Conservation (phyloP, 176 grass and related monocot genomes). For the Hsuehochloa calcarea region DNA sequence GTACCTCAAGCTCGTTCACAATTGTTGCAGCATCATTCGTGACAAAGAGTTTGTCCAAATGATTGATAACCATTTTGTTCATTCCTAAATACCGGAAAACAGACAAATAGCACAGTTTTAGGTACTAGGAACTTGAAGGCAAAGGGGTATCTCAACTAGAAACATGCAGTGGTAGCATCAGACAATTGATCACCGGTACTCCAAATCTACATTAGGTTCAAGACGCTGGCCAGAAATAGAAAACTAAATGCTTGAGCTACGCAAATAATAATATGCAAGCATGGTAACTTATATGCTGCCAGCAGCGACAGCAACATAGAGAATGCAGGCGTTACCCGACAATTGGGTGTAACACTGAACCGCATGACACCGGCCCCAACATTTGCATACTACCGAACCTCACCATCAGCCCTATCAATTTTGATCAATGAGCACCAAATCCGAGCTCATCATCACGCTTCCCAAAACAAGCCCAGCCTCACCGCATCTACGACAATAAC, state of each 20-base stretch:
- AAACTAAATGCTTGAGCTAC: not conserved
- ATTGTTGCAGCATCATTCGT: constrained; percentile 86
- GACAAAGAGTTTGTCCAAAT: constrained; percentile 86
- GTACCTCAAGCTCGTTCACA: constrained; percentile 82
- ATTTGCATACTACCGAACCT: not conserved
- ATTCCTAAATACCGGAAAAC: constrained; percentile 46
- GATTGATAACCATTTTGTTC: constrained; percentile 98
- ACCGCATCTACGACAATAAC: not conserved
- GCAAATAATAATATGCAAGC: not conserved
- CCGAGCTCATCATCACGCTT: not conserved
- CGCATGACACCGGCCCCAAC: not conserved
- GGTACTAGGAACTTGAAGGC: not conserved
- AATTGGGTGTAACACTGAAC: not conserved
- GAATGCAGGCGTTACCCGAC: not conserved
- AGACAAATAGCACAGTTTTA: not conserved
- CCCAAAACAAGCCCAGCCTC: not conserved
- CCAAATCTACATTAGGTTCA: not conserved
- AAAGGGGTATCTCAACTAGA: not conserved
- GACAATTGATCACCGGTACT: not conserved
- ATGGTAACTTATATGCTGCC: not conserved
- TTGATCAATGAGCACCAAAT: not conserved
- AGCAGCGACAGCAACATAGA: not conserved
- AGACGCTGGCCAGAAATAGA: not conserved
- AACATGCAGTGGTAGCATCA: not conserved
- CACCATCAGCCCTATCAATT: not conserved